phyloP scores from a whole-genome alignment of 352 stramenopile genomes.

The Albugo laibachii region DNA sequence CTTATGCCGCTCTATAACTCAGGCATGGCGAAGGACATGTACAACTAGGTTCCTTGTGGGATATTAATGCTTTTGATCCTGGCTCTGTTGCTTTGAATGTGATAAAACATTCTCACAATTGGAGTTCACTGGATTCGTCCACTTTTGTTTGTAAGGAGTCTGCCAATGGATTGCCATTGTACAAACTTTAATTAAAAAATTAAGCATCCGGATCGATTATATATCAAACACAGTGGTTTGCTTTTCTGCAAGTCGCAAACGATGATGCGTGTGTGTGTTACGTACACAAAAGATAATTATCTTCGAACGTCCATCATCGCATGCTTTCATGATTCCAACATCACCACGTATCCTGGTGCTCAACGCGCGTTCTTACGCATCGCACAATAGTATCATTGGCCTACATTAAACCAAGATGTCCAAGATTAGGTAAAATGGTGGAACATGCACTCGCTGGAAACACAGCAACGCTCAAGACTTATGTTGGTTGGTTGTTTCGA shows the following conservation, averaged over 20 bases:
- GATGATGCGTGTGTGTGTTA: too few species aligned
- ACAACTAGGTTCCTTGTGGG: too few species aligned
- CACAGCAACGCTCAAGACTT: slow-evolving; percentile 1
- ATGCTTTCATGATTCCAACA: slow-evolving; percentile 2
- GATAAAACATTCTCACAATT: background rate
- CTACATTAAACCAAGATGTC: slow-evolving; percentile 4
- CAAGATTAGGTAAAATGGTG: slow-evolving; percentile 1
- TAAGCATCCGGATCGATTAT: too few species aligned
- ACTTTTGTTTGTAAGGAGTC: too few species aligned
- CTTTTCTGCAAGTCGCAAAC: too few species aligned
- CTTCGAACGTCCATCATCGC: background rate
- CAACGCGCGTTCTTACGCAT: slow-evolving; percentile 1
- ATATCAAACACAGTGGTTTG: too few species aligned
- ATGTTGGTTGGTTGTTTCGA: background rate
- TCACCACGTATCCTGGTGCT: slow-evolving; percentile 1
- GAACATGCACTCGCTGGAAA: slow-evolving; percentile 4
- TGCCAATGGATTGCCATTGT: too few species aligned
- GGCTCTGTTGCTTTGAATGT: background rate
- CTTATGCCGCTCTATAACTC: too few species aligned
- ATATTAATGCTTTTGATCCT: too few species aligned
- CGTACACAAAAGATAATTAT: background rate
- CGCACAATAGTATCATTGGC: slow-evolving; percentile 5
- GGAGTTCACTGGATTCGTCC: too few species aligned
- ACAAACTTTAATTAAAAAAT: too few species aligned
- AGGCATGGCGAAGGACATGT: too few species aligned